Conservation (phyloP, 768 basidiomycete genomes). For the Hebeloma cylindrosporum region DNA sequence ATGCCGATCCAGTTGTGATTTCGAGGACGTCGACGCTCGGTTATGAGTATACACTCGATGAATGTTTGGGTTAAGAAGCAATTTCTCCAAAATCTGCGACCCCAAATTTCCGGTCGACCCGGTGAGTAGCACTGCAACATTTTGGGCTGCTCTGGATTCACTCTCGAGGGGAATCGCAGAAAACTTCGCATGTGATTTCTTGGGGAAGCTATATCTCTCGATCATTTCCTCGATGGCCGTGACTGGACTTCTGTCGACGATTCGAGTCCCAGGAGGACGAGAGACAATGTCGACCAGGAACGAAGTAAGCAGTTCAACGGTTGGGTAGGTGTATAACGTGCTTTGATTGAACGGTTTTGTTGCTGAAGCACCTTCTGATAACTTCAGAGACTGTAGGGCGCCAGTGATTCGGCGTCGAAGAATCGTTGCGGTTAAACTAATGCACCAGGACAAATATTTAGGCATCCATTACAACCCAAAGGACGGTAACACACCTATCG, state of each 20-base stretch:
- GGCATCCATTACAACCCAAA: neutral
- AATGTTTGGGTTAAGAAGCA: conserved; percentile 25
- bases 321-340: conserved; percentile 17
- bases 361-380: neutral
- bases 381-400: conserved; percentile 10
- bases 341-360: conserved; percentile 6
- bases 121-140: conserved; percentile 33
- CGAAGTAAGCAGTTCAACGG: conserved; percentile 8
- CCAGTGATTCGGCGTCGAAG: conserved; percentile 18
- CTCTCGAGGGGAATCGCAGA: neutral
- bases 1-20: conserved; percentile 23
- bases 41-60: conserved; percentile 33
- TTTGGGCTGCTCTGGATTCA: neutral
- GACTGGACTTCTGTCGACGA: neutral
- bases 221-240: conserved; percentile 33
- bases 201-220: conserved; percentile 26
- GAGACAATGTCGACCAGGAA: conserved; percentile 7
- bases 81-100: conserved; percentile 31
- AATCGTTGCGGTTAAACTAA: conserved; percentile 22
- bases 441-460: neutral
- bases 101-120: conserved; percentile 44
- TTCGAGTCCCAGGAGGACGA: neutral
- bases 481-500: conserved; percentile 15
- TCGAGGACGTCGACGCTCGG: conserved; percentile 16
- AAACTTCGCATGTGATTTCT: conserved; percentile 5